Percentiles rank a stretch among this genome's conserved stretches.
These are phyloP conservation scores for Cinnamomum micranthum DNA, from an alignment of 164 flowering plant species.

Conservation along the genomic window DNA sequence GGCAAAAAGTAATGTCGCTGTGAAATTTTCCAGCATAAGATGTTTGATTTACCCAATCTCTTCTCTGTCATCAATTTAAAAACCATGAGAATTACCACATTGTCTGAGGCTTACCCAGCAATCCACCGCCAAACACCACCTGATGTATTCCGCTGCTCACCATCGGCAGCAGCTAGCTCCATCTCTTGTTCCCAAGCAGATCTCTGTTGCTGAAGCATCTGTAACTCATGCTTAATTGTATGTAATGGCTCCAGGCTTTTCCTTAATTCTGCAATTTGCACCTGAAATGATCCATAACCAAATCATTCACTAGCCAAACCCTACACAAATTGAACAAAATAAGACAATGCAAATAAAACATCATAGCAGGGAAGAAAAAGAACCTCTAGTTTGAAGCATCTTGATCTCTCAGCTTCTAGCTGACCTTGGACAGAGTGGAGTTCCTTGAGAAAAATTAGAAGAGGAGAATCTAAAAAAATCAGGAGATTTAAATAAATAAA, in stretches of 20 bases:
- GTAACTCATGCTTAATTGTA: constrained; percentile 68
- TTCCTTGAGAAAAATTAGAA: constrained; percentile 49
- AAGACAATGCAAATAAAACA: neutral
- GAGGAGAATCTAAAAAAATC: constrained; percentile 15
- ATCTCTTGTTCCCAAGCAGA: constrained; percentile 51
- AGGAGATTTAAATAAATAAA: neutral
- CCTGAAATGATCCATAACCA: constrained; percentile 33
- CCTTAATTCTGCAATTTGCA: constrained; percentile 71
- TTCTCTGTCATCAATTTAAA: neutral
- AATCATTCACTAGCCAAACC: neutral
- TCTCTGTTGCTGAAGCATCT: constrained; percentile 55
- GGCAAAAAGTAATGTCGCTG: too few relatives aligned
- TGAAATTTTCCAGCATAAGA: neutral
- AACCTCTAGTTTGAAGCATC: constrained; percentile 95
- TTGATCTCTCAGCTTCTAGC: constrained; percentile 70
- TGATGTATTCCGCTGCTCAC: constrained; percentile 49
- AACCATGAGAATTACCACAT: neutral
- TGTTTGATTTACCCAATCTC: neutral
- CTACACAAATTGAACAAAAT: neutral
- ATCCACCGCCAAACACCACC: constrained; percentile 88
- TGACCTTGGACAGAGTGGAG: constrained; percentile 86
- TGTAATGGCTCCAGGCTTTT: constrained; percentile 56
- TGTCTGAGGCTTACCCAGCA: constrained; percentile 31
- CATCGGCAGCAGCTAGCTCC: constrained; percentile 36
- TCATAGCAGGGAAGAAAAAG: constrained; percentile 4